A percentile compares a stretch with the other conserved stretches of the same genome.
These are phyloP conservation scores for Paramecium biaurelia DNA, from an alignment of 73 alveolate genomes.

Conservation along the genomic window DNA sequence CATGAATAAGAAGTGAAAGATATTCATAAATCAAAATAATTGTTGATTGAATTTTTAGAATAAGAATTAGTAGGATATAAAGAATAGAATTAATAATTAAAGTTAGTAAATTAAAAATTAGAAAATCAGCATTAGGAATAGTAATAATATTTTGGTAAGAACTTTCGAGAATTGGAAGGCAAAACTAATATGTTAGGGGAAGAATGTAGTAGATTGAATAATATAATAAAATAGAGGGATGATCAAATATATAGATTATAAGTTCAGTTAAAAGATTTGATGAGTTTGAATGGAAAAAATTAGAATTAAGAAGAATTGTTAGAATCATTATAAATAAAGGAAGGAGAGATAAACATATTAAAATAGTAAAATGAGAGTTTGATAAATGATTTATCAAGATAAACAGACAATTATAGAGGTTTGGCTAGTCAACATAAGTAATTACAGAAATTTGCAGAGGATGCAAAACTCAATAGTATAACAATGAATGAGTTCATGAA, in stretches of 20 bases:
- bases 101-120: background rate
- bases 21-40: slow-evolving; percentile 6
- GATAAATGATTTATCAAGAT: background rate
- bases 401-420: background rate
- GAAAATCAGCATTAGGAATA: background rate
- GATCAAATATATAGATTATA: background rate
- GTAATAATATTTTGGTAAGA: background rate
- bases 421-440: background rate
- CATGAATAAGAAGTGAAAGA: background rate
- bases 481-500: background rate
- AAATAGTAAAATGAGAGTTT: slow-evolving; percentile 2
- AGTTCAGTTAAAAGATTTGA: background rate
- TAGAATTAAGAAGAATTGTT: background rate
- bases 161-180: slow-evolving; percentile 19
- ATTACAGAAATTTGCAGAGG: background rate
- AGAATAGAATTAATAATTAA: slow-evolving; percentile 24
- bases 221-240: background rate
- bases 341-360: background rate
- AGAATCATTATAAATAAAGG: background rate
- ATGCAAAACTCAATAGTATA: background rate
- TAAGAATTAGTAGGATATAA: background rate
- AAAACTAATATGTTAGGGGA: slow-evolving; percentile 25
- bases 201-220: slow-evolving; percentile 17
- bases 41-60: background rate
- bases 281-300: background rate